These are phyloP conservation scores for Penicillium mononematosum DNA, from an alignment of 495 filamentous ascomycete genomes.

Conservation along the genomic window DNA sequence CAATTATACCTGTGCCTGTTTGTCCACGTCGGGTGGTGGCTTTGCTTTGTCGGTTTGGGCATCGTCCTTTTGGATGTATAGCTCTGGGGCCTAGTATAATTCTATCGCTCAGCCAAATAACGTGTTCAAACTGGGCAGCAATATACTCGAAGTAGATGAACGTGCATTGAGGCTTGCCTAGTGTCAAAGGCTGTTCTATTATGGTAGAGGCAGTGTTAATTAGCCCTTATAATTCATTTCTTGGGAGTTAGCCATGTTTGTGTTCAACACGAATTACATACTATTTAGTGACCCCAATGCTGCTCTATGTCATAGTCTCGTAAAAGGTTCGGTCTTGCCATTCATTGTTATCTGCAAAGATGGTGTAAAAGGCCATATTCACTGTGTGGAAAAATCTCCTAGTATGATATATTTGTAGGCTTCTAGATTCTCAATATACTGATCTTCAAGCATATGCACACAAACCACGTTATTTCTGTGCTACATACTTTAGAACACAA, in stretches of 20 bases:
- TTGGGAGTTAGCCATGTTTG: not conserved
- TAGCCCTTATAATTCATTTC: not conserved
- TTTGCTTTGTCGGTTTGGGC: not conserved
- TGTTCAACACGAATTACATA: not conserved
- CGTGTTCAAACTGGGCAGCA: not conserved
- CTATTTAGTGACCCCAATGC: not conserved
- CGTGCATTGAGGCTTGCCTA: not conserved
- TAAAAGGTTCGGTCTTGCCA: not conserved
- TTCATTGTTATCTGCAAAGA: not conserved
- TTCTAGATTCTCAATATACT: not conserved
- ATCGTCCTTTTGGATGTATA: not conserved
- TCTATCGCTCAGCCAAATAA: not conserved
- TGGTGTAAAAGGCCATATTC: not conserved
- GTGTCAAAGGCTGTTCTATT: not conserved
- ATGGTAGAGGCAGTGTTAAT: conserved; percentile 1
- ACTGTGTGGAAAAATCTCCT: not conserved
- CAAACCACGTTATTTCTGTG: not conserved
- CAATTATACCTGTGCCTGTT: not conserved
- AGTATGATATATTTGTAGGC: not conserved
- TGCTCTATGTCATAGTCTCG: not conserved
- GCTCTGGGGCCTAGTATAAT: not conserved
- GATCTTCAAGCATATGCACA: not conserved
- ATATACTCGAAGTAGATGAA: conserved; percentile 2
- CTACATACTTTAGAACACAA: not conserved
- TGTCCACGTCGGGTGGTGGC: conserved; percentile 4